Conservation (phyloP, 108 stramenopile species). For the Schizochytrium sp. region DNA sequence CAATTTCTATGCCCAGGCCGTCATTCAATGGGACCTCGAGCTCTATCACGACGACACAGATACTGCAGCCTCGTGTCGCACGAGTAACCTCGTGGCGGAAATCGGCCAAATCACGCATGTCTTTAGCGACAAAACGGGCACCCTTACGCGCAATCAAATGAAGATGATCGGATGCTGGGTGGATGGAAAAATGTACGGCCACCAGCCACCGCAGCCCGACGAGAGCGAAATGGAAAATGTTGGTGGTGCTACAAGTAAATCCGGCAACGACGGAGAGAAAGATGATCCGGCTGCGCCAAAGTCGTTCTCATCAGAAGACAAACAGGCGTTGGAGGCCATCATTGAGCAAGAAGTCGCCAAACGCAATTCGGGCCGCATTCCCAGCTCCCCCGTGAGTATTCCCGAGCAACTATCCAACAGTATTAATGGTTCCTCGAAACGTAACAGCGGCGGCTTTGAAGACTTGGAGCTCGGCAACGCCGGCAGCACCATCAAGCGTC, state of each 20-base stretch:
- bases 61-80: constrained; percentile 42
- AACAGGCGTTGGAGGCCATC: background rate
- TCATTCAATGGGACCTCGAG: constrained; percentile 40
- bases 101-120: constrained; percentile 43
- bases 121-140: constrained; percentile 84
- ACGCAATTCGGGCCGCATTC: background rate
- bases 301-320: background rate
- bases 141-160: constrained; percentile 95
- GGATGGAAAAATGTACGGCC: constrained; percentile 73
- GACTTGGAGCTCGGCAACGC: background rate
- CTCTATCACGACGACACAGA: constrained; percentile 51
- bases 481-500: too few relatives aligned
- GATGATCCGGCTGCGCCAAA: too few relatives aligned
- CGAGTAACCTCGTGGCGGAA: constrained; percentile 44
- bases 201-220: background rate
- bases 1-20: constrained; percentile 41
- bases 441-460: background rate
- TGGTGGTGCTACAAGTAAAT: background rate
- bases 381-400: background rate
- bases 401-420: background rate
- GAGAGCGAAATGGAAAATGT: background rate
- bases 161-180: constrained; percentile 85
- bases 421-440: too few relatives aligned
- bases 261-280: too few relatives aligned
- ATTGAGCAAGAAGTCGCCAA: background rate